Base-by-base conservation (phyloP, 139 green algal species). In the Picocystis salinarum region DNA sequence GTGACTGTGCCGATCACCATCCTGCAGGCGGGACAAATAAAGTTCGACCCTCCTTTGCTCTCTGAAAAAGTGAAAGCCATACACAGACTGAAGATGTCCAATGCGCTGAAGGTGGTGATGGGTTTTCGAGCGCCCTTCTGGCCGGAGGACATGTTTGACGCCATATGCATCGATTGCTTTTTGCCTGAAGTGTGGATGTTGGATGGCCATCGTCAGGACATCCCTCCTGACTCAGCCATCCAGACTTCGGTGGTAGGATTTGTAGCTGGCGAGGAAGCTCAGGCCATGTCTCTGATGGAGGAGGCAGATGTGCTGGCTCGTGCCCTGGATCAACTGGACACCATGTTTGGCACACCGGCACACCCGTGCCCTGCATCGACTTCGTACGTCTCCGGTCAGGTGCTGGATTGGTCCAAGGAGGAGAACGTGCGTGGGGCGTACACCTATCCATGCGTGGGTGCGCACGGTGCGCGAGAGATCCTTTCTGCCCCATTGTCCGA, bases 171-270 rank as follows among this genome's bases (percentile, higher is more conserved):
- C 0, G 64, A 70, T 39, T 50, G 34, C 25, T 83, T 84, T 36
- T 58, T 82, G 5, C 79, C 75, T 2, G 79, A 91, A 56, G 69
- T 85, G 30, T 91, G 79, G 79, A 74, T 81, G 45, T 22, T 42
- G 36, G 7, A 42, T n/a, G n/a, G n/a, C n/a, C n/a, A 15, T 37
- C 13, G 31, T 13, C 31, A 74, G 68, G 3, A 28, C 34, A 2
- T 64, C 73, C 47, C 46, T 65, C 1, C 34, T 22, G 2, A 53
- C 6, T 18, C 39, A 40, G 26, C 22, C 17, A 26, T 25, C 53
- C 13, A 40, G 36, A 22, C 22, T 42, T 7, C 6, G 20, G 36
- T 42, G 20, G 36, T 42, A 0, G 65, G 74, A n/a, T 88, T 88
- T 57, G 20, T 69, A 9, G 63, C 70, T 4, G 77, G 76, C 2